These are phyloP conservation scores for Hanseniaspora occidentalis DNA, from an alignment of 805 yeast species.

Conservation along the genomic window DNA sequence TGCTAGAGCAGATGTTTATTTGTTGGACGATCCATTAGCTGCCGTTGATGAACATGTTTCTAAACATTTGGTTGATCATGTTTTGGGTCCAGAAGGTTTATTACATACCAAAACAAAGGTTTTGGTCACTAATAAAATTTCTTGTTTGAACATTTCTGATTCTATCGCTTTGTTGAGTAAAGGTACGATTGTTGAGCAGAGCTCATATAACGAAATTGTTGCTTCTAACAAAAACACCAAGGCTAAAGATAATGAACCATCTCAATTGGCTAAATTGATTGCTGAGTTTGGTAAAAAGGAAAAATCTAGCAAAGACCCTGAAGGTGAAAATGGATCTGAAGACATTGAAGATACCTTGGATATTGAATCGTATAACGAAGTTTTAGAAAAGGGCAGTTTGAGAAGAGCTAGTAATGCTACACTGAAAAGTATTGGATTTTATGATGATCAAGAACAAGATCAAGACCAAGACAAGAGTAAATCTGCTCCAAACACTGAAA, in stretches of 20 bases:
- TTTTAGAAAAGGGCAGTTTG: conserved; percentile 29
- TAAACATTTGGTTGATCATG: conserved; percentile 68
- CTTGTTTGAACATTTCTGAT: conserved; percentile 67
- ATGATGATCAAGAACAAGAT: conserved; percentile 23
- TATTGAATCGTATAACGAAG: conserved; percentile 18
- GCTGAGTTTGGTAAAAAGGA: conserved; percentile 46
- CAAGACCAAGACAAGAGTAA: conserved; percentile 20
- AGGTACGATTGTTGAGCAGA: conserved; percentile 58
- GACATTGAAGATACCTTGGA: conserved; percentile 20
- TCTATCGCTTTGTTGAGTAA: conserved; percentile 54
- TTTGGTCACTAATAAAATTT: conserved; percentile 77
- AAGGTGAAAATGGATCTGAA: conserved; percentile 10
- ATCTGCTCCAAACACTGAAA: conserved; percentile 13
- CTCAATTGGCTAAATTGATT: conserved; percentile 42
- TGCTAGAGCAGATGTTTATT: conserved; percentile 81
- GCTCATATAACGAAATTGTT: conserved; percentile 43
- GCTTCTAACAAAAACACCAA: not conserved
- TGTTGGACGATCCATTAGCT: conserved; percentile 84
- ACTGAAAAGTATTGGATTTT: conserved; percentile 21
- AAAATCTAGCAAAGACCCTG: conserved; percentile 7
- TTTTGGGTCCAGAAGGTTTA: conserved; percentile 71
- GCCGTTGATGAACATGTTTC: conserved; percentile 99
- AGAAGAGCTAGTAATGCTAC: conserved; percentile 50
- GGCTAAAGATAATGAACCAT: conserved; percentile 24
- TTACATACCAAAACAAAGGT: conserved; percentile 61